These are phyloP conservation scores for Penicillium lividum DNA, from an alignment of 495 filamentous ascomycete species.

Conservation along the genomic window DNA sequence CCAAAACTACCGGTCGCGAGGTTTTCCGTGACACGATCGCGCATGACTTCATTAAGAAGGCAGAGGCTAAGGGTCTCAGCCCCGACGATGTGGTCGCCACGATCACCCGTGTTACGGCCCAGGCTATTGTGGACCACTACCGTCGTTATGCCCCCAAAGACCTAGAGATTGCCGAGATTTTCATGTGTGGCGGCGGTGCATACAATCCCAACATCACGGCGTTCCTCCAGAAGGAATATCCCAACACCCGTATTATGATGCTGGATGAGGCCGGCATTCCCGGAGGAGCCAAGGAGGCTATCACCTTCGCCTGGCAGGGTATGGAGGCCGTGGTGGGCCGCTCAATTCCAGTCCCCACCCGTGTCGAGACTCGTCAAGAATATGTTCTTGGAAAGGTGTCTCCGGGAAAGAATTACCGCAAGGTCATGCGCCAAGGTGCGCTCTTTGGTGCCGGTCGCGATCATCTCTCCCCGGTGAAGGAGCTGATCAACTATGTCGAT, in stretches of 20 bases:
- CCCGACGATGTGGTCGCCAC: conserved; percentile 55
- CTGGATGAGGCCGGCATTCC: conserved; percentile 56
- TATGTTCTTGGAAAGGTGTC: conserved; percentile 55
- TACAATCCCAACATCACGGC: conserved; percentile 57
- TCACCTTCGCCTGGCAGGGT: conserved; percentile 58
- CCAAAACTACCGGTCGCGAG: conserved; percentile 61
- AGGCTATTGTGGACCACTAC: conserved; percentile 59
- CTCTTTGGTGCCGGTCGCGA: conserved; percentile 47
- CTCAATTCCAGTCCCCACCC: conserved; percentile 51
- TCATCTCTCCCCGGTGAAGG: conserved; percentile 48
- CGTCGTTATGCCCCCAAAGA: conserved; percentile 48
- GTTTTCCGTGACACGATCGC: conserved; percentile 57
- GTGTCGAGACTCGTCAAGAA: conserved; percentile 49
- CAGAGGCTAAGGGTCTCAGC: conserved; percentile 41
- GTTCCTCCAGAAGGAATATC: conserved; percentile 51
- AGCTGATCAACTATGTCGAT: conserved; percentile 47
- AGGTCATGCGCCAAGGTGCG: conserved; percentile 50
- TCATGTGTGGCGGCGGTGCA: conserved; percentile 61
- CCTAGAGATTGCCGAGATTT: conserved; percentile 55
- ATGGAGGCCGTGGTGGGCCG: conserved; percentile 56
- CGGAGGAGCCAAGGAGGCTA: conserved; percentile 56
- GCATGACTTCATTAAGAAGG: conserved; percentile 47
- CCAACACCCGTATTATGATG: conserved; percentile 51
- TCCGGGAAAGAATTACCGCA: conserved; percentile 55
- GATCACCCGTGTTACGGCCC: conserved; percentile 57